phyloP scores from a whole-genome alignment of 2,329 filamentous ascomycete species.

The Emergomyces orientalis region DNA sequence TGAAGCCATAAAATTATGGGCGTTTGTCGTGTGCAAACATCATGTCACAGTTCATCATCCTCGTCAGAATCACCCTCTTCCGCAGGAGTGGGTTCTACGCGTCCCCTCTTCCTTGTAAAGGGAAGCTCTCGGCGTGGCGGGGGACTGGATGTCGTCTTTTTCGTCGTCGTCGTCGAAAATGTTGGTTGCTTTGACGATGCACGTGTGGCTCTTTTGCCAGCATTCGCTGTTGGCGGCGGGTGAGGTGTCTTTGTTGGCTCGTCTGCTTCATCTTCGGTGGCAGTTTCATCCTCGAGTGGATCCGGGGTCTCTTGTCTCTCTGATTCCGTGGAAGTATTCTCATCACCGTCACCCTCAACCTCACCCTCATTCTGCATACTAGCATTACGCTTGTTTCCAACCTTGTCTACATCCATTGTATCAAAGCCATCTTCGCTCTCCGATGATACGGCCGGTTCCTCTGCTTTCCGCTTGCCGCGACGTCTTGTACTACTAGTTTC shows the following conservation, averaged over 20 bases:
- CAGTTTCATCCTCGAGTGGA: constrained; percentile 26
- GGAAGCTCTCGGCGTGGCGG: constrained; percentile 38
- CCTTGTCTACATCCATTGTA: constrained; percentile 28
- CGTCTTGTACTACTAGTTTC: not conserved
- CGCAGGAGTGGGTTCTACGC: constrained; percentile 9
- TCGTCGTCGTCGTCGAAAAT: not conserved
- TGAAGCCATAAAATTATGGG: not conserved
- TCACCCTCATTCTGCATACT: not conserved
- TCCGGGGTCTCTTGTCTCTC: constrained; percentile 25
- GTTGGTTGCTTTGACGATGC: constrained; percentile 3
- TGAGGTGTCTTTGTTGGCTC: not conserved
- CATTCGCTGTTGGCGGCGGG: not conserved
- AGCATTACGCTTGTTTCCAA: constrained; percentile 8
- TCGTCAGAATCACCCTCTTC: constrained; percentile 25
- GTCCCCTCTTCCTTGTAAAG: constrained; percentile 24
- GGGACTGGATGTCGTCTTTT: constrained; percentile 15
- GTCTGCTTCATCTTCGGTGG: constrained; percentile 24
- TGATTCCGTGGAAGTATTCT: constrained; percentile 16
- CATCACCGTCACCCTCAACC: constrained; percentile 12
- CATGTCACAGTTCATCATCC: constrained; percentile 34
- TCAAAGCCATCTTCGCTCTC: constrained; percentile 31
- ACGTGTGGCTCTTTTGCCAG: not conserved
- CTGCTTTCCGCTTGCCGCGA: constrained; percentile 23
- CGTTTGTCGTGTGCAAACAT: not conserved
- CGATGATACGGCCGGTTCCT: constrained; percentile 15